Evolutionary conservation across 2,329 filamentous ascomycete genomes (phyloP).

Genomic region (Colletotrichum gloeosporioides): DNA sequence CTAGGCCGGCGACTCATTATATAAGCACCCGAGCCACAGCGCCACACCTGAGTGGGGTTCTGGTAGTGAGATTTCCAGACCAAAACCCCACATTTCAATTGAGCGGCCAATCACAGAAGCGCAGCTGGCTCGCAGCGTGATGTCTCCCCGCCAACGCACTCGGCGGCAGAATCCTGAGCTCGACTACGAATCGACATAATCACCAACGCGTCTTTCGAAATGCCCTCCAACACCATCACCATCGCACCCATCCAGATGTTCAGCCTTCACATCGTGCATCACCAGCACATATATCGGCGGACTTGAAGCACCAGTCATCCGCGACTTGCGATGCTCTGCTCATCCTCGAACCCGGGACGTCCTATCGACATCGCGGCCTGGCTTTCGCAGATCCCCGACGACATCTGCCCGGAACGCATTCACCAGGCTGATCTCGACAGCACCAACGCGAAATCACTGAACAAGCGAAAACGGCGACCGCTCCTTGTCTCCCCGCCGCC

Average conservation of each 20-base stretch:
- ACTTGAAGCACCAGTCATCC: background rate
- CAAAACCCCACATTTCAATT: no score
- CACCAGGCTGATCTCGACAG: background rate
- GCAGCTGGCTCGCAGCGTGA: no score
- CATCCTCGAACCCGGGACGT: background rate
- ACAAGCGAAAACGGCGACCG: background rate
- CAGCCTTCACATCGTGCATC: background rate
- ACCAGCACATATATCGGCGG: background rate
- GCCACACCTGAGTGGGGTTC: no score
- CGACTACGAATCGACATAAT: background rate
- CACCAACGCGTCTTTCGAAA: background rate
- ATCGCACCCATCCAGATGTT: background rate
- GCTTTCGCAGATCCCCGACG: background rate
- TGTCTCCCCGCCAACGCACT: background rate
- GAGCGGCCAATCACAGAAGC: no score
- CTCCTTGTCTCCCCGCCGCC: background rate
- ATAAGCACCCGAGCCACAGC: no score
- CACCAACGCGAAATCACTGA: background rate
- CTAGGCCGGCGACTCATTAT: no score
- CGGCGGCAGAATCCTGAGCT: no score
- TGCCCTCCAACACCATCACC: background rate
- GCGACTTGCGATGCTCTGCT: background rate
- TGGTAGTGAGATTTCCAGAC: no score
- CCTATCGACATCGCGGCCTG: background rate
- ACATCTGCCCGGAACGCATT: background rate